phyloP scores from a whole-genome alignment of 2,329 filamentous ascomycete genomes.

The Botrytis medusae region DNA sequence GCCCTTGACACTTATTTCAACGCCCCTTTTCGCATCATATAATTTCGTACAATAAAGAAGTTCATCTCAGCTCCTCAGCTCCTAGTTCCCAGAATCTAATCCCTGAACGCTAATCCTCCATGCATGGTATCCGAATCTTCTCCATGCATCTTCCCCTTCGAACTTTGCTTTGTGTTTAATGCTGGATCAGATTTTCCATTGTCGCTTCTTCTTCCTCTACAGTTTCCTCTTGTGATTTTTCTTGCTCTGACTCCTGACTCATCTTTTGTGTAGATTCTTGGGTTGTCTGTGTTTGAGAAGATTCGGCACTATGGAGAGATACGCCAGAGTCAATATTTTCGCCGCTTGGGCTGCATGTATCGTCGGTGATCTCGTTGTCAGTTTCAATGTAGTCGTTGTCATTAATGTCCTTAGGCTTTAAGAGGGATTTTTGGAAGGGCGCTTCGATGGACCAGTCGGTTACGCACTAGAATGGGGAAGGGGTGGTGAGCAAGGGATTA shows the following conservation, averaged over 20 bases:
- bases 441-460: slow-evolving; percentile 13
- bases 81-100: not conserved
- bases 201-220: too few relatives aligned
- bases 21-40: not conserved
- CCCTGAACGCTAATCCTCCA: not conserved
- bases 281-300: not conserved
- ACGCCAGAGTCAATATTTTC: not conserved
- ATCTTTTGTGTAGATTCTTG: not conserved
- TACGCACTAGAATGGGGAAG: not conserved
- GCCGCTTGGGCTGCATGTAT: not conserved
- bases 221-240: not conserved
- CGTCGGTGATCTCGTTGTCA: too few relatives aligned
- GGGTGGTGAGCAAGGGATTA: not conserved
- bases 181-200: not conserved
- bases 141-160: not conserved
- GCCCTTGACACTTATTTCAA: not conserved
- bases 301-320: not conserved
- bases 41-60: too few relatives aligned
- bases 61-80: not conserved
- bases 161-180: not conserved
- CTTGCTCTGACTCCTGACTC: not conserved
- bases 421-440: not conserved
- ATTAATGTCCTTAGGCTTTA: not conserved
- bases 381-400: not conserved
- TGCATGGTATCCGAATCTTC: not conserved